Conservation (phyloP, 176 grass and related monocot species). For the Oryza brachyantha region DNA sequence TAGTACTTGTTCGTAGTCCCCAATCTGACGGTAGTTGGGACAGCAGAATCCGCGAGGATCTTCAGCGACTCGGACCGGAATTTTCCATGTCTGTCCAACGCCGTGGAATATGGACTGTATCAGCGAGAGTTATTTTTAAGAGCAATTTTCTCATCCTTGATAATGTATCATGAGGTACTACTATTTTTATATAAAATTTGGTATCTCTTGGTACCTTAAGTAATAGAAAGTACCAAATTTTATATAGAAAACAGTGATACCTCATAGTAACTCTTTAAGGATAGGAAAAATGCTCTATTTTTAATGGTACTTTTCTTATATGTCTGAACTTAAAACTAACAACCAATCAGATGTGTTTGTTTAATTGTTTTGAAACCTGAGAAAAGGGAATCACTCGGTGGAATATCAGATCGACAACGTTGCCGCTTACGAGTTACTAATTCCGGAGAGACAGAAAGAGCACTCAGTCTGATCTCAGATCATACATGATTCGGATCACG, state of each 20-base stretch:
- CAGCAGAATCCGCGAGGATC: constrained; percentile 28
- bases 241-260: too few species aligned
- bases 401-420: not conserved
- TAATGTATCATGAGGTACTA: too few species aligned
- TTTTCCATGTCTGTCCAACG: not conserved
- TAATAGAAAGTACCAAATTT: too few species aligned
- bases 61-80: constrained; percentile 1
- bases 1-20: not conserved
- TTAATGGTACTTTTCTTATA: not conserved
- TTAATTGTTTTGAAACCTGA: not conserved
- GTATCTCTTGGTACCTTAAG: too few species aligned
- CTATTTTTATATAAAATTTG: too few species aligned
- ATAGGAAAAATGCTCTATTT: too few species aligned
- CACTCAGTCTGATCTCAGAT: not conserved
- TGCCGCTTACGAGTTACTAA: not conserved
- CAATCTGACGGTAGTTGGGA: not conserved
- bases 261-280: too few species aligned
- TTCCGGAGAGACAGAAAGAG: not conserved
- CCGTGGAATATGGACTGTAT: not conserved
- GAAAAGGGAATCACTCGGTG: not conserved
- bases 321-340: not conserved
- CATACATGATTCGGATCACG: too few species aligned
- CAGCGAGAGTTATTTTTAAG: not conserved
- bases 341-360: not conserved
- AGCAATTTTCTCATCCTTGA: too few species aligned